These are phyloP conservation scores for Tricholoma flavovirens DNA, from an alignment of 768 basidiomycete species.

Conservation along the genomic window DNA sequence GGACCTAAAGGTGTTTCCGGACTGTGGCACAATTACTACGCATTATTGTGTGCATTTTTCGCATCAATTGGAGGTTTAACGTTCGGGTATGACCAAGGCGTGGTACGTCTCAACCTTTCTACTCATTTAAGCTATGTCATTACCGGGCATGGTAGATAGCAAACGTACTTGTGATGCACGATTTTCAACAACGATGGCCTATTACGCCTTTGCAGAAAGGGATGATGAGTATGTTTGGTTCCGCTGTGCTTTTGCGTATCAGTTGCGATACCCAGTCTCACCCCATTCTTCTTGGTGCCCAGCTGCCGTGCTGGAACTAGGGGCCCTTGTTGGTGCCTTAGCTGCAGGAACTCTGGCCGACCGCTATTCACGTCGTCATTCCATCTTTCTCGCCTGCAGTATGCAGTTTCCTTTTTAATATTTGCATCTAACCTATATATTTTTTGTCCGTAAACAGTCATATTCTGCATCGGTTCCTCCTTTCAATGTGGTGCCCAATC, in stretches of 20 bases:
- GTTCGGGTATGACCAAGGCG: constrained; percentile 83
- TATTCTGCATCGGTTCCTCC: constrained; percentile 69
- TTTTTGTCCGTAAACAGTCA: constrained; percentile 29
- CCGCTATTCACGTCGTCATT: constrained; percentile 55
- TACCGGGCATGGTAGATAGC: constrained; percentile 44
- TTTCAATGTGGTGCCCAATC: constrained; percentile 60
- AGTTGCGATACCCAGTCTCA: neutral
- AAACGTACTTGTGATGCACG: constrained; percentile 78
- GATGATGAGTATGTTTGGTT: constrained; percentile 55
- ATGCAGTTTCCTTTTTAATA: constrained; percentile 15
- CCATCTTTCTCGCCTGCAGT: constrained; percentile 69
- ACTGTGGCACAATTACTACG: constrained; percentile 58
- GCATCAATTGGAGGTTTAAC: constrained; percentile 73
- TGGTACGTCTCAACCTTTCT: constrained; percentile 29
- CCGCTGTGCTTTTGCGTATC: neutral
- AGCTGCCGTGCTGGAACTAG: constrained; percentile 78
- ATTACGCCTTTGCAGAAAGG: constrained; percentile 70
- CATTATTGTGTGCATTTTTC: constrained; percentile 63
- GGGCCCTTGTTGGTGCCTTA: constrained; percentile 73
- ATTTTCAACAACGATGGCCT: constrained; percentile 66
- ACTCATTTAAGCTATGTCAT: neutral
- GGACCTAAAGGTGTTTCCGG: constrained; percentile 67
- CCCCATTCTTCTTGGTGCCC: neutral
- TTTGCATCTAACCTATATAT: neutral
- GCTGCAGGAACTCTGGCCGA: constrained; percentile 64